Base-by-base conservation (phyloP, 2,329 filamentous ascomycete species). In the Periconia sp. region DNA sequence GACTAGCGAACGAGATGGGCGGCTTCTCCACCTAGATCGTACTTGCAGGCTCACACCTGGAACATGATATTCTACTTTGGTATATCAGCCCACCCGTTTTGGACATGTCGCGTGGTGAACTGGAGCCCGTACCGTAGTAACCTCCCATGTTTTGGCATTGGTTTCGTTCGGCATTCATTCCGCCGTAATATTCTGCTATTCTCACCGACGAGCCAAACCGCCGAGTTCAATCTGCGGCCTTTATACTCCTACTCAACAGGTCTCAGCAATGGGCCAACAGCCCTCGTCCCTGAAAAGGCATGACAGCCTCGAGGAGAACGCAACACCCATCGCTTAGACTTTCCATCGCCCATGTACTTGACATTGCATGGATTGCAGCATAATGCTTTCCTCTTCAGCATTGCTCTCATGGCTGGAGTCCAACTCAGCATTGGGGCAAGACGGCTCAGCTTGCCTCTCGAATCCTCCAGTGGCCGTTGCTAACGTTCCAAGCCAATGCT, bases 361-460 rank as follows among this genome's bases (percentile, higher is more conserved):
- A 27, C 23, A 27, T 27, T 27, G 23, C 23, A 27, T n/a, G 3
- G 11, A 37, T 3, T 5, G 33, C 15, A 37, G 15, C 6, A 11
- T n/a, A 37, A 37, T 37, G 33, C 10, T 5, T n/a, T 37, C 33
- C 3, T n/a, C n/a, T 37, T 14, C 13, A 37, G 11, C 13, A 37
- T 37, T 5, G 33, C 33, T 14, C 15, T 37, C 13, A n/a, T 37
- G 3, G 33, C 33, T 37, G 33, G 11, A 45, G 13, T 9, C 20
- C 43, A 45, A 45, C 43, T 45, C 43, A 45, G 31, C 43, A 45
- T 45, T 45, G 43, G 30, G 43, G 43, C 43, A 30, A 33, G 23
- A 45, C 43, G 43, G 46, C 37, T 17, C 30, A 41, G 18, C 35
- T 27, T 30, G 20, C 35, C 46, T 30, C 41, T 23, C 42, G 13